Conservation (phyloP, 2,329 filamentous ascomycete genomes). For the Paraphaeosphaeria minitans region DNA sequence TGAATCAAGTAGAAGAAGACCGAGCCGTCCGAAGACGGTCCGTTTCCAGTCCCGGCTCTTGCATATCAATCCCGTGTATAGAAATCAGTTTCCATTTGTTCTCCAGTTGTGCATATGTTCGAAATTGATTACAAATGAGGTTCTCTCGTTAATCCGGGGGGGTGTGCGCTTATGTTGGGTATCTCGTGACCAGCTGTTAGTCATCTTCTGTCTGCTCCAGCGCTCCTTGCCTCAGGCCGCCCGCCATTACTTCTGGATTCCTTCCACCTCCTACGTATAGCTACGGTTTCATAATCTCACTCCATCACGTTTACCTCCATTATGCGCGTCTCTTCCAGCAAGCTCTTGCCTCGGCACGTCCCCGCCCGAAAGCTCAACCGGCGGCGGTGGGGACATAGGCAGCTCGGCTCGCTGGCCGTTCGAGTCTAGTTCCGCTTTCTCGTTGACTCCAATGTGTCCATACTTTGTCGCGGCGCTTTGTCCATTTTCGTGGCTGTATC, state of each 20-base stretch:
- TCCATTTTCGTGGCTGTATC: not conserved
- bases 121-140: no score
- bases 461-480: not conserved
- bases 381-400: not conserved
- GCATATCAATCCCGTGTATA: no score
- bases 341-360: slow-evolving; percentile 5
- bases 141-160: no score
- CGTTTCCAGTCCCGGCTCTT: no score
- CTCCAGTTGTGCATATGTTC: no score
- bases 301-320: not conserved
- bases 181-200: not conserved
- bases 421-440: not conserved
- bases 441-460: not conserved
- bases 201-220: not conserved
- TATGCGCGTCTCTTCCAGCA: not conserved
- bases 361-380: slow-evolving; percentile 3
- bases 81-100: no score
- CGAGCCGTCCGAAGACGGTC: no score
- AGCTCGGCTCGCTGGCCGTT: slow-evolving; percentile 18
- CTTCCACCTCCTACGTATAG: not conserved
- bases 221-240: no score
- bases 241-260: not conserved
- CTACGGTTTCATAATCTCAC: not conserved
- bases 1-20: no score
- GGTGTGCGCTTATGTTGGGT: not conserved